Evolutionary conservation across 805 yeast species (phyloP), one percentile per base, ranked within the genome.

Genomic region (Cyberlindnera bimundalis): DNA sequence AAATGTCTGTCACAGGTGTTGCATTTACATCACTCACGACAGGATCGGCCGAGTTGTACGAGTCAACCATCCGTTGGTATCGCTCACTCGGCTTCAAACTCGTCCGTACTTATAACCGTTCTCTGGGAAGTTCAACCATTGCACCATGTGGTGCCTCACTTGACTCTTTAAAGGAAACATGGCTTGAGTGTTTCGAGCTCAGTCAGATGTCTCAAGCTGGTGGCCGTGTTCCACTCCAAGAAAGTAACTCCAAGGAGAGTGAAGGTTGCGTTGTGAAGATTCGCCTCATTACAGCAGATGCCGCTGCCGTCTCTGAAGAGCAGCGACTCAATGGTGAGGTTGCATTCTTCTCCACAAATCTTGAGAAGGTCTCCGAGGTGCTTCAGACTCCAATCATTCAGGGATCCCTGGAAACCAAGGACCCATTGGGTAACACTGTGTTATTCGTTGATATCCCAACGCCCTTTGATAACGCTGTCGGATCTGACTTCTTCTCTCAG

Each of bases 111-210:
- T 84, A 70, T 60, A 68, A 79, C 46, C 80, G 81, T 47, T 74
- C 66, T 58, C 55, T 62, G 35, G 48, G 43, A 17, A 55, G 57
- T 35, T 61, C 56, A 40, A 66, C 69, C 46, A 61, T 65, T 40
- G 59, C 68, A 13, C 60, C 66, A 33, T 13, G 30, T 11, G 90
- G 90, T 5, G 66, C 84, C 33, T 74, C 87, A 8, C 69, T 67
- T 42, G 87, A 82, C 48, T 82, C 90, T 1, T 55, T 81, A 36
- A 74, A 70, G 47, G 95, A 84, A 61, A 61, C 76, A 21, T 84
- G 95, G 95, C 58, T 84, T 34, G 85, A 82, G 59, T 65, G 79
- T 17, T 82, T 78, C 59, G 87, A 85, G 16, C 64, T 58, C 73
- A 77, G 64, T 68, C 87, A 39, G 59, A 76, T 53, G 64, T 15